Percentiles rank a stretch among this genome's conserved stretches.
These are phyloP conservation scores for Chlorophyllum brunneum DNA, from an alignment of 768 basidiomycete species.

Conservation along the genomic window DNA sequence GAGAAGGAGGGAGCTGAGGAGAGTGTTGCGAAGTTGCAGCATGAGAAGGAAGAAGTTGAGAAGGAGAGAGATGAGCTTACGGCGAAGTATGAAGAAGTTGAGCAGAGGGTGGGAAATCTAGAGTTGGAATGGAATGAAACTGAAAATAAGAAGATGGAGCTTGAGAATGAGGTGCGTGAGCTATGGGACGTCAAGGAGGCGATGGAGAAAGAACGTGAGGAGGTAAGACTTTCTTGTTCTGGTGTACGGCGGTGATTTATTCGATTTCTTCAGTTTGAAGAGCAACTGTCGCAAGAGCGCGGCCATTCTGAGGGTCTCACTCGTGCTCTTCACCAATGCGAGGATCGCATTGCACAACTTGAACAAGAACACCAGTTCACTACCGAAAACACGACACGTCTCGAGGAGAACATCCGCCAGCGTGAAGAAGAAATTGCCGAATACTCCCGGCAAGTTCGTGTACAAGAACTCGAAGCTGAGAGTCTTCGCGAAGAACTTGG, in stretches of 20 bases:
- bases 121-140: constrained; percentile 54
- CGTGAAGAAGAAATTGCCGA: constrained; percentile 54
- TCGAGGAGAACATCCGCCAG: constrained; percentile 53
- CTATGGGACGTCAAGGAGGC: constrained; percentile 47
- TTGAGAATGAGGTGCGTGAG: constrained; percentile 55
- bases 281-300: constrained; percentile 50
- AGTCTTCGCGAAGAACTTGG: constrained; percentile 51
- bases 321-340: constrained; percentile 47
- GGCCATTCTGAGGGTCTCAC: constrained; percentile 46
- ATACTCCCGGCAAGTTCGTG: constrained; percentile 41
- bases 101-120: constrained; percentile 39
- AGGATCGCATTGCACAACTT: constrained; percentile 46
- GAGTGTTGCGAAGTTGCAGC: constrained; percentile 16
- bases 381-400: constrained; percentile 47
- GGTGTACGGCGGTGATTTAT: background rate
- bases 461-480: constrained; percentile 51
- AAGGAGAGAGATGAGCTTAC: constrained; percentile 37
- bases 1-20: constrained; percentile 30
- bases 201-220: constrained; percentile 51
- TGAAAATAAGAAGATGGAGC: constrained; percentile 51
- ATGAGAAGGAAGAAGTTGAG: constrained; percentile 27
- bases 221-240: constrained; percentile 34
- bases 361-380: constrained; percentile 55
- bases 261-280: constrained; percentile 38
- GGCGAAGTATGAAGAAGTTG: constrained; percentile 37